Evolutionary conservation across 1,139 yeast species (phyloP), one percentile per base, ranked within the genome.

Genomic region (Meyerozyma carpophila): DNA sequence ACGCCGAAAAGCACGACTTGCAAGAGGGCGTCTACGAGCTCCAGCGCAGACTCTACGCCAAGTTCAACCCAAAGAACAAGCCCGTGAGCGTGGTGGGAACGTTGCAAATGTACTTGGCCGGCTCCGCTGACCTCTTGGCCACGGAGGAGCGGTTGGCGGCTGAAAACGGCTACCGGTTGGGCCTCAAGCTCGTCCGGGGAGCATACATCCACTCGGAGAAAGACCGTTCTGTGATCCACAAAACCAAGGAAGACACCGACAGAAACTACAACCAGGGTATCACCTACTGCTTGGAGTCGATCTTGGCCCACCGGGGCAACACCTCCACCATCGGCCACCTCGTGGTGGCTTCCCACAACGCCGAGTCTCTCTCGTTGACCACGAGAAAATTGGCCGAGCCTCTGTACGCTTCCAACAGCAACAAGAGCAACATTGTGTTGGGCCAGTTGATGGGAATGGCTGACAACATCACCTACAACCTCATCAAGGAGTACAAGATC

Each of bases 361-460:
- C 78, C 38, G 79, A 79, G 40, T 88, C 96, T n/a, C 82, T 88
- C 60, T 70, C 79, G 55, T 70, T 80, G 55, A 93, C 90, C 10
- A 81, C 91, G 38, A 71, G 77, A 45, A 68, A 81, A 48, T 66
- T 87, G 38, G 37, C 37, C 26, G 16, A 34, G 10, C 26, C 25
- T 2, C 8, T 4, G 10, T 54, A 58, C 47, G 31, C 52, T 11
- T 50, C 52, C 3, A 66, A 70, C 43, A 57, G 61, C 39, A 75
- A 75, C 54, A 77, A 72, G 55, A 70, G 79, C 45, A 84, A 88
- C 54, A 84, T 91, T 39, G 91, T 87, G 6, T 74, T 91, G 57
- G 98, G 94, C 38, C 98, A 91, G 69, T 77, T 93, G 53, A 72
- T 91, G 59, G 98, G 98, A 38, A 93, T 93, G 98, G 94, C 96